Percentiles rank a stretch among this genome's conserved stretches.
phyloP scores from a whole-genome alignment of 495 filamentous ascomycete genomes.

The Talaromyces liani region DNA sequence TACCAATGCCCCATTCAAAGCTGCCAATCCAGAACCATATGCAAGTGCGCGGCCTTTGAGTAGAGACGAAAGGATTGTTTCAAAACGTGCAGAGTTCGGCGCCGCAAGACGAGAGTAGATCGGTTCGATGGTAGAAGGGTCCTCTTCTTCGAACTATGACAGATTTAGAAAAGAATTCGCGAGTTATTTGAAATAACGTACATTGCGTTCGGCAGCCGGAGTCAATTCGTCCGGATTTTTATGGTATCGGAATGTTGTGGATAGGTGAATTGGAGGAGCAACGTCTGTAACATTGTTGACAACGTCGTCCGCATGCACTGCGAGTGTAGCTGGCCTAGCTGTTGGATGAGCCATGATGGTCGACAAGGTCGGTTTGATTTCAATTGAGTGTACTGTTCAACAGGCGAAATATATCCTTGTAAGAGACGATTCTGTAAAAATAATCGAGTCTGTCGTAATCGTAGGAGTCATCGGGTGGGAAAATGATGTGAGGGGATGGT shows the following conservation, averaged over 20 bases:
- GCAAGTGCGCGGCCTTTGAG: constrained; percentile 61
- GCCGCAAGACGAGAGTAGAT: constrained; percentile 74
- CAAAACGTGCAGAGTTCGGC: constrained; percentile 76
- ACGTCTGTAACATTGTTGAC: constrained; percentile 58
- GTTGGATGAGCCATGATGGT: background rate
- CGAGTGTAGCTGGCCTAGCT: constrained; percentile 45
- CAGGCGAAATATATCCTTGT: background rate
- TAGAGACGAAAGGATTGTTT: constrained; percentile 66
- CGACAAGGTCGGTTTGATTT: background rate
- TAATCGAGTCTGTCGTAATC: background rate
- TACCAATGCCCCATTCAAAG: constrained; percentile 76
- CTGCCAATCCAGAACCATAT: constrained; percentile 79
- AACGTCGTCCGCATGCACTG: constrained; percentile 68
- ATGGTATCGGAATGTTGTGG: constrained; percentile 81
- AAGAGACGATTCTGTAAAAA: background rate
- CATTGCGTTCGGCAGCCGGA: constrained; percentile 26
- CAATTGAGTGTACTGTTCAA: background rate
- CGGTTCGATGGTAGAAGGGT: constrained; percentile 22
- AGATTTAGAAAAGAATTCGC: background rate
- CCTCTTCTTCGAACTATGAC: background rate
- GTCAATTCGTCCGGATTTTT: constrained; percentile 55
- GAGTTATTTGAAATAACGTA: background rate
- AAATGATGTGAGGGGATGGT: constrained; percentile 3
- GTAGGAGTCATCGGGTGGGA: background rate
- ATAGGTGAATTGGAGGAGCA: constrained; percentile 77